These are phyloP conservation scores for Jacaranda mimosifolia DNA, from an alignment of 257 asterid genomes.

Conservation along the genomic window DNA sequence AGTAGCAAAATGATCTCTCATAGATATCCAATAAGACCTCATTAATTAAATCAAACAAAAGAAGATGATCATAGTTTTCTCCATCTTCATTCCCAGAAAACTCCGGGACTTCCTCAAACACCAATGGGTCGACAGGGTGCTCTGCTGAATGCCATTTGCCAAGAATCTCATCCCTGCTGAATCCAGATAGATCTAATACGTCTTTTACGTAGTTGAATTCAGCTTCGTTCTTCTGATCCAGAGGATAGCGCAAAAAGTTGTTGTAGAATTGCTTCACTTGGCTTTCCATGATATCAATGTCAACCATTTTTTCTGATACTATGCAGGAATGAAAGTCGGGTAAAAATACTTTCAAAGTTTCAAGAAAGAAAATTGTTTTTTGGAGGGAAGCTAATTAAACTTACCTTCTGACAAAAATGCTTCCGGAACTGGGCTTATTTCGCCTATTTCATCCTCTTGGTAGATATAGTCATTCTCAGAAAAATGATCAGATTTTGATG, in stretches of 20 bases:
- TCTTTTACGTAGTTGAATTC: constrained; percentile 72
- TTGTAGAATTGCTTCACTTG: constrained; percentile 35
- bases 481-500: constrained; percentile 35
- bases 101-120: constrained; percentile 61
- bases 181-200: constrained; percentile 70
- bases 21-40: constrained; percentile 67
- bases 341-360: too few species aligned
- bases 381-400: too few species aligned
- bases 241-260: constrained; percentile 39
- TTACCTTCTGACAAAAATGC: constrained; percentile 40
- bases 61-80: constrained; percentile 50
- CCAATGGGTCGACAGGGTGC: constrained; percentile 60
- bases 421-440: constrained; percentile 22
- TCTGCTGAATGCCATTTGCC: constrained; percentile 70
- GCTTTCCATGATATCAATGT: constrained; percentile 29
- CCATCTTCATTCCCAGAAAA: constrained; percentile 45
- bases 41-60: constrained; percentile 72
- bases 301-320: constrained; percentile 20
- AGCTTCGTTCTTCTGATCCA: constrained; percentile 49
- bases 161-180: constrained; percentile 53
- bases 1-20: constrained; percentile 67
- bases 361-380: not conserved
- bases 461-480: constrained; percentile 33
- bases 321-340: constrained; percentile 6
- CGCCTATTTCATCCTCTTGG: constrained; percentile 39